Conservation (phyloP, 805 yeast genomes). For the Jamesozyma spencerorum region DNA sequence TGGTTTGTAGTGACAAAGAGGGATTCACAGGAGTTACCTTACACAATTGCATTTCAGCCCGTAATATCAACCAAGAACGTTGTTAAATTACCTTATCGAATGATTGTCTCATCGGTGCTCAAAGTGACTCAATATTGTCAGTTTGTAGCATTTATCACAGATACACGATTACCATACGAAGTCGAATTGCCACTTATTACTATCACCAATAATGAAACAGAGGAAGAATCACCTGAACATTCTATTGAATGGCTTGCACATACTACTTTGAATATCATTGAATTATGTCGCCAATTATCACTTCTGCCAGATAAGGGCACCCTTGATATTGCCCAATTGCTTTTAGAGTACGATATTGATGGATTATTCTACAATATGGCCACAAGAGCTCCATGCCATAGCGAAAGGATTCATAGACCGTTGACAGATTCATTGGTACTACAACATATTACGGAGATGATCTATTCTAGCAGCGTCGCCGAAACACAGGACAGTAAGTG, state of each 20-base stretch:
- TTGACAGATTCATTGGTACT: not conserved
- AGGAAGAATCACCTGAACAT: constrained; percentile 3
- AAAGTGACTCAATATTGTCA: constrained; percentile 18
- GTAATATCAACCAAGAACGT: constrained; percentile 19
- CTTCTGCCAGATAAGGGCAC: constrained; percentile 11
- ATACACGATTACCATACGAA: constrained; percentile 11
- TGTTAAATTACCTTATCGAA: constrained; percentile 13
- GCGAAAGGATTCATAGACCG: not conserved
- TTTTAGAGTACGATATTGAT: constrained; percentile 23
- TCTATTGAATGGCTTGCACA: constrained; percentile 12
- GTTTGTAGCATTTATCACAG: constrained; percentile 10
- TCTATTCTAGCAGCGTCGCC: not conserved
- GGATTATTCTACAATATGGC: constrained; percentile 19
- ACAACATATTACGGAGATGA: not conserved
- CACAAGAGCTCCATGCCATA: not conserved
- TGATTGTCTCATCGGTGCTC: constrained; percentile 14
- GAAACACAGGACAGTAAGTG: constrained; percentile 1
- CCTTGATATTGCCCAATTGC: constrained; percentile 13
- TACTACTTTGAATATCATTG: constrained; percentile 12
- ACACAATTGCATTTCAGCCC: constrained; percentile 20
- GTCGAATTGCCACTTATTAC: not conserved
- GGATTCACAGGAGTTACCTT: constrained; percentile 18
- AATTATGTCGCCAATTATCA: constrained; percentile 10
- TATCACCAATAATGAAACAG: not conserved
- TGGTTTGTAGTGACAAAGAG: constrained; percentile 19